Percentiles rank a stretch among this genome's conserved stretches.
Evolutionary conservation across 2,329 filamentous ascomycete species (phyloP).

Genomic region (Claviceps quebecensis): DNA sequence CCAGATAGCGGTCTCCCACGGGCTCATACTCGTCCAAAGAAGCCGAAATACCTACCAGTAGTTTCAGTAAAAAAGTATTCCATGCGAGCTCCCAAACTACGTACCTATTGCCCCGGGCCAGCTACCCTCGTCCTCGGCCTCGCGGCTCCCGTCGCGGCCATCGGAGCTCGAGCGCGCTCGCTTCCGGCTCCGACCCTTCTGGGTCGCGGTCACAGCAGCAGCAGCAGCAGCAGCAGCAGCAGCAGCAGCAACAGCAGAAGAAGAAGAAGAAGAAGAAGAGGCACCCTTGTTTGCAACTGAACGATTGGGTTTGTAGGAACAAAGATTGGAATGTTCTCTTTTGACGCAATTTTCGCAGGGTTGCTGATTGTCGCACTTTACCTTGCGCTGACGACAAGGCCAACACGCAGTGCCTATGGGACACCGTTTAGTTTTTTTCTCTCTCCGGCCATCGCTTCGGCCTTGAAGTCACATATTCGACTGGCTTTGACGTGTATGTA

Average conservation of each 20-base stretch:
- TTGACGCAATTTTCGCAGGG: constrained; percentile 57
- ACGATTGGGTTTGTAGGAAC: constrained; percentile 52
- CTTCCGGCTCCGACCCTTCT: constrained; percentile 17
- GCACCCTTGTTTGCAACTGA: constrained; percentile 24
- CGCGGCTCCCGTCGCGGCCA: constrained; percentile 17
- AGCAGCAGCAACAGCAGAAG: constrained; percentile 7
- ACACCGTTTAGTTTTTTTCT: too few species aligned
- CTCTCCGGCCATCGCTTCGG: too few species aligned
- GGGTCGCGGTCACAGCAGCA: constrained; percentile 6
- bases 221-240: constrained; percentile 3
- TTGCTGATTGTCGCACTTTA: constrained; percentile 56
- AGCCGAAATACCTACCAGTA: constrained; percentile 19
- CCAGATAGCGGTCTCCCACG: constrained; percentile 46
- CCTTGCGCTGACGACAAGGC: constrained; percentile 54
- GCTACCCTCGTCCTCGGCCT: constrained; percentile 24
- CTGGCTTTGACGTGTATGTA: too few species aligned
- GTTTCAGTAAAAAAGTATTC: neutral
- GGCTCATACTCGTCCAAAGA: constrained; percentile 39
- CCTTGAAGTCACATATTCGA: too few species aligned
- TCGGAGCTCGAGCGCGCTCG: constrained; percentile 21
- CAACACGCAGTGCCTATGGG: constrained; percentile 46
- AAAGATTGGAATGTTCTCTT: constrained; percentile 48
- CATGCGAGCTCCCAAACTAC: neutral
- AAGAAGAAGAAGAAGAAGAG: constrained; percentile 8
- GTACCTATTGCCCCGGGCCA: constrained; percentile 29